Evolutionary conservation across 2,329 filamentous ascomycete species (phyloP).

Genomic region (Curvularia sp.): DNA sequence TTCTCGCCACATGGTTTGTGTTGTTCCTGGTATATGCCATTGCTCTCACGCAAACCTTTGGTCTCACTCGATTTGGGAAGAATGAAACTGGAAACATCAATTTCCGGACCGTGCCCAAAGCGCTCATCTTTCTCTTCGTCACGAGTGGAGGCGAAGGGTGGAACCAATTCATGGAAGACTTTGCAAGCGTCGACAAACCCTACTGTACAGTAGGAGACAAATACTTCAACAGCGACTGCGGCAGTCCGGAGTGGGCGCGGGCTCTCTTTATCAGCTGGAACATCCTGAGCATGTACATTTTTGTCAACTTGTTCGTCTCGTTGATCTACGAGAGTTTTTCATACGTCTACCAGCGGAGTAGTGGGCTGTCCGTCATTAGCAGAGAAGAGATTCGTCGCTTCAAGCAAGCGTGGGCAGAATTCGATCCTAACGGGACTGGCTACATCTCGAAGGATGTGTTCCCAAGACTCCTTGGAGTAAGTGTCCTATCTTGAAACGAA

Average conservation of each 20-base stretch:
- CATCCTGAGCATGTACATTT: slow-evolving; percentile 99
- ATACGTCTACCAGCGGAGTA: slow-evolving; percentile 97
- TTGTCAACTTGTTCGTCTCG: slow-evolving; percentile 96
- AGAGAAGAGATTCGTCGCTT: slow-evolving; percentile 94
- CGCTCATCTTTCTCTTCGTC: slow-evolving; percentile 89
- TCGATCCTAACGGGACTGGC: slow-evolving; percentile 88
- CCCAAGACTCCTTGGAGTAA: slow-evolving; percentile 80
- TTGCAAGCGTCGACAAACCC: slow-evolving; percentile 78
- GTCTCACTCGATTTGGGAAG: slow-evolving; percentile 83
- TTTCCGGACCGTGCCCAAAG: slow-evolving; percentile 91
- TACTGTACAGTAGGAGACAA: slow-evolving; percentile 74
- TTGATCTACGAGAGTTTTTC: slow-evolving; percentile 99
- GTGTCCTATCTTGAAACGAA: slow-evolving; percentile 30
- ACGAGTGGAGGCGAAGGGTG: slow-evolving; percentile 95
- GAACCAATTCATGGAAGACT: slow-evolving; percentile 98
- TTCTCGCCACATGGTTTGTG: slow-evolving; percentile 96
- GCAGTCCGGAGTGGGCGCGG: slow-evolving; percentile 86
- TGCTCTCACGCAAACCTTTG: slow-evolving; percentile 93
- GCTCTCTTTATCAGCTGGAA: slow-evolving; percentile 96
- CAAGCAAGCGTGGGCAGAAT: slow-evolving; percentile 97
- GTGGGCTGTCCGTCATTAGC: slow-evolving; percentile 87
- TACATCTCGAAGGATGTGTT: slow-evolving; percentile 92
- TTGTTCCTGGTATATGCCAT: slow-evolving; percentile 97
- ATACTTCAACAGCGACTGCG: slow-evolving; percentile 92
- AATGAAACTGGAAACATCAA: slow-evolving; percentile 82